Evolutionary conservation across 352 stramenopile species (phyloP).

Genomic region (Hyaloperonospora brassicae): DNA sequence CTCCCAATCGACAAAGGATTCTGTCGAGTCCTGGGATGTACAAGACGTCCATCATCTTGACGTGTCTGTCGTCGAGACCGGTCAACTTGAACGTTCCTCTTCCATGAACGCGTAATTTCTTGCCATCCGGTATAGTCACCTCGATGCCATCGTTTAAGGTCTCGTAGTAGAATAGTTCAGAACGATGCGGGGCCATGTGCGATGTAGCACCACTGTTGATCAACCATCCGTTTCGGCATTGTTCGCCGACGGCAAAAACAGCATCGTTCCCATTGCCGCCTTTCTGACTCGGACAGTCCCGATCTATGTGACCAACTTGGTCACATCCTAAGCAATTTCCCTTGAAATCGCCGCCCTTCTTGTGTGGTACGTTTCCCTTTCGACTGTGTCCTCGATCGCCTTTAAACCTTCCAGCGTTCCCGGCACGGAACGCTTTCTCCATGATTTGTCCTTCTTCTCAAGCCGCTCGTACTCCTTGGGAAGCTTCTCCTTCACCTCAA

Average conservation of each 20-base stretch:
- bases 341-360: too few relatives aligned
- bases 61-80: slow-evolving; percentile 1
- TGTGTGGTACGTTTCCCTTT: too few relatives aligned
- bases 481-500: too few relatives aligned
- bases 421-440: background rate
- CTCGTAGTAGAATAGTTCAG: slow-evolving; percentile 8
- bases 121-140: slow-evolving; percentile 12
- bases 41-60: slow-evolving; percentile 9
- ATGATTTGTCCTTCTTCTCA: slow-evolving; percentile 7
- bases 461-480: slow-evolving; percentile 19
- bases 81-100: slow-evolving; percentile 2
- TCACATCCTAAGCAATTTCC: slow-evolving; percentile 13
- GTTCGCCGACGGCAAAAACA: slow-evolving; percentile 1
- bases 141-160: slow-evolving; percentile 1
- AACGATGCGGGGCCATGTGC: slow-evolving; percentile 11
- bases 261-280: background rate
- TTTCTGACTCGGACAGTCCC: slow-evolving; percentile 5
- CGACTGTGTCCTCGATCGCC: background rate
- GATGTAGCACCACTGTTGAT: slow-evolving; percentile 5
- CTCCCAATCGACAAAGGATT: background rate
- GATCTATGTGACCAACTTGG: slow-evolving; percentile 12
- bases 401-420: background rate
- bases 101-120: slow-evolving; percentile 4
- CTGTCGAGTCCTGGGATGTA: slow-evolving; percentile 9
- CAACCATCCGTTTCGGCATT: slow-evolving; percentile 1